Evolutionary conservation across 495 filamentous ascomycete species (phyloP).

Genomic region (Aspergillus hancockii): DNA sequence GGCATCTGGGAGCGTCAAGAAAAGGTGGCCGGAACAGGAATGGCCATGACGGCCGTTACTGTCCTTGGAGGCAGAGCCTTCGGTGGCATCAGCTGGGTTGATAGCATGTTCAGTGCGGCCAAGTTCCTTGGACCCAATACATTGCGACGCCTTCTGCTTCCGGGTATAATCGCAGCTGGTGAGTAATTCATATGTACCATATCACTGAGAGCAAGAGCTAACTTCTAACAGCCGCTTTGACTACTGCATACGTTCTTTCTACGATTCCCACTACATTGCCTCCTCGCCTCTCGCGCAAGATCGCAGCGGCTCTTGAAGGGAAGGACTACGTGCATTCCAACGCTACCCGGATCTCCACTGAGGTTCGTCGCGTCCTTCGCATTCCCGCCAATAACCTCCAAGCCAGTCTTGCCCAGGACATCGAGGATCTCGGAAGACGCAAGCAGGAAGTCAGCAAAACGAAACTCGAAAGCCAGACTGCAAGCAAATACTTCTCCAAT

Average conservation of each 20-base stretch:
- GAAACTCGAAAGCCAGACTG: conserved; percentile 71
- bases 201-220: conserved; percentile 29
- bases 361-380: conserved; percentile 83
- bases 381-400: conserved; percentile 81
- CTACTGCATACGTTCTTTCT: conserved; percentile 74
- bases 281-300: conserved; percentile 80
- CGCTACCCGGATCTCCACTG: conserved; percentile 73
- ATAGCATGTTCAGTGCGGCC: conserved; percentile 76
- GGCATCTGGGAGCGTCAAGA: conserved; percentile 87
- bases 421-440: conserved; percentile 76
- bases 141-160: conserved; percentile 76
- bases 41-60: conserved; percentile 91
- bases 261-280: conserved; percentile 89
- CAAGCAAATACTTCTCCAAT: conserved; percentile 84
- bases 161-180: conserved; percentile 76
- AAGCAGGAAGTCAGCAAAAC: conserved; percentile 79
- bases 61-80: conserved; percentile 78
- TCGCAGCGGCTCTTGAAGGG: conserved; percentile 69
- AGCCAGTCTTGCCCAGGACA: conserved; percentile 73
- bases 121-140: conserved; percentile 84
- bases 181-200: conserved; percentile 37
- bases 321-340: conserved; percentile 94
- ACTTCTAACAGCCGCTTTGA: conserved; percentile 60
- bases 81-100: conserved; percentile 84
- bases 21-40: conserved; percentile 86